Conservation (phyloP, 306 rosid species). For the Medicago arabica region DNA sequence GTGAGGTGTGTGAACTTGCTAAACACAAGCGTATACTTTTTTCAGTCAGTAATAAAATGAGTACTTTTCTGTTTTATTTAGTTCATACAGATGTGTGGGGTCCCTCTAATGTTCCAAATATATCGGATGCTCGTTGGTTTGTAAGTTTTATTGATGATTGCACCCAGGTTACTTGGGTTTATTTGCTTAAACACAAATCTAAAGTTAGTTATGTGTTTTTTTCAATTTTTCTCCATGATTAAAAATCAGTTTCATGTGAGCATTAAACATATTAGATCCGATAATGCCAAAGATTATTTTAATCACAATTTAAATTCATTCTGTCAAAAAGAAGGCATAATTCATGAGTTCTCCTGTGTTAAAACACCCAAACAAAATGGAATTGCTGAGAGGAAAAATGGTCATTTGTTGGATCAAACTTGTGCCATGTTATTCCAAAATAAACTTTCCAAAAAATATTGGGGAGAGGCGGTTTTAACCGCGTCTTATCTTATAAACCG, state of each 20-base stretch:
- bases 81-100: not conserved
- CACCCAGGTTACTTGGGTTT: not conserved
- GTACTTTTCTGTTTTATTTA: too few species aligned
- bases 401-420: too few species aligned
- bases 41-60: not conserved
- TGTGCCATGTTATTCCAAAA: too few species aligned
- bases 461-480: not conserved
- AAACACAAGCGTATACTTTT: not conserved
- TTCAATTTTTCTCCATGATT: not conserved
- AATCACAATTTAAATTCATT: not conserved
- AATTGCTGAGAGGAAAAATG: too few species aligned
- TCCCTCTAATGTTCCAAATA: not conserved
- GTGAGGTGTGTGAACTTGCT: not conserved
- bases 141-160: not conserved
- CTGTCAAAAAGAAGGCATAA: not conserved
- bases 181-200: not conserved
- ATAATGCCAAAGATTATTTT: not conserved
- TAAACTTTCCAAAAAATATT: not conserved
- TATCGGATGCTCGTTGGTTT: too few species aligned
- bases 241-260: not conserved
- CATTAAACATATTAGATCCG: too few species aligned
- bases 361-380: too few species aligned
- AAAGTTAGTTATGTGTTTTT: not conserved
- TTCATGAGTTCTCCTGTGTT: too few species aligned
- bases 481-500: not conserved